Evolutionary conservation across 768 basidiomycete genomes (phyloP).

Genomic region (Pleurotus sapidus): DNA sequence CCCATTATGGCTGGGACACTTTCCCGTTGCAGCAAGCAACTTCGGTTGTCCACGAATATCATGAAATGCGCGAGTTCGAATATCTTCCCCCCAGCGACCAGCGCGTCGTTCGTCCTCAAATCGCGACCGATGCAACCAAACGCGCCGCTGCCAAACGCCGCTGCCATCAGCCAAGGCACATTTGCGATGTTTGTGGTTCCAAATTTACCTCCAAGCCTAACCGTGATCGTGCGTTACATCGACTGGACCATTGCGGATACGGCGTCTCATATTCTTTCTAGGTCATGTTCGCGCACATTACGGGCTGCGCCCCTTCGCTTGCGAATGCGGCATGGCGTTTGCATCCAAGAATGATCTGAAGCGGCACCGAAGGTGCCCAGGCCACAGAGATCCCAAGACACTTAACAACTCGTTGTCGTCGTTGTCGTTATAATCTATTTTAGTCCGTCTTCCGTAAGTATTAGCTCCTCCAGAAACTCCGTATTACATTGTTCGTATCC

Average conservation of each 20-base stretch:
- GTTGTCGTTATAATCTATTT: not conserved
- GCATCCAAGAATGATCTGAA: not conserved
- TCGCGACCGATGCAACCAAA: not conserved
- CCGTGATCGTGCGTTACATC: not conserved
- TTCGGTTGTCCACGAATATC: no score
- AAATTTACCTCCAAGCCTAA: not conserved
- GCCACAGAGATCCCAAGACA: not conserved
- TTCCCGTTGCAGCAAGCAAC: no score
- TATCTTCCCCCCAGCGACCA: not conserved
- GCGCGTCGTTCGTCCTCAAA: not conserved
- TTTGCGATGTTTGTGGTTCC: not conserved
- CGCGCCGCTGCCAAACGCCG: not conserved
- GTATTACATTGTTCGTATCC: not conserved
- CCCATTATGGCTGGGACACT: no score
- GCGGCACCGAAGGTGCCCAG: not conserved
- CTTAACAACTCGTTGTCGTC: not conserved
- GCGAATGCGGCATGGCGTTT: not conserved
- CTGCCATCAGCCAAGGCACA: not conserved
- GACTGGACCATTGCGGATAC: not conserved
- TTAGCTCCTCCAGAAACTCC: not conserved
- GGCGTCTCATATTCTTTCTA: not conserved
- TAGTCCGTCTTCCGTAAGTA: not conserved
- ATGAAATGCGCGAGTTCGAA: no score
- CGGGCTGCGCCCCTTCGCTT: not conserved
- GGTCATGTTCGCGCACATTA: not conserved